Evolutionary conservation across 2,329 filamentous ascomycete genomes (phyloP).

Genomic region (Nigrospora oryzae): DNA sequence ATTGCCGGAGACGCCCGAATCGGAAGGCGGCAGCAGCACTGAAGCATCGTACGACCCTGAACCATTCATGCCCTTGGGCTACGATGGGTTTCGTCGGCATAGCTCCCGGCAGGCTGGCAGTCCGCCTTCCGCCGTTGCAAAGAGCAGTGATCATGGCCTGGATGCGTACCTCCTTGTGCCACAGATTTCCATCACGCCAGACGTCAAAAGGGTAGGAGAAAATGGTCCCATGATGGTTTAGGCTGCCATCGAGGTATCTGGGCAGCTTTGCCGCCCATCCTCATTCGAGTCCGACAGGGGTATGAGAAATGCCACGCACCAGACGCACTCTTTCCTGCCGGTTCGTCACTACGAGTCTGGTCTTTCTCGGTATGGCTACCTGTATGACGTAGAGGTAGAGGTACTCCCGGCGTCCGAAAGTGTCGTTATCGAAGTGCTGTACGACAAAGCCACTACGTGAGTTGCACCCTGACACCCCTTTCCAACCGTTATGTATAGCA

Average conservation of each 20-base stretch:
- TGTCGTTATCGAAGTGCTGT: slow-evolving; percentile 35
- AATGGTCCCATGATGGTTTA: slow-evolving; percentile 29
- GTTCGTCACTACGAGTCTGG: slow-evolving; percentile 11
- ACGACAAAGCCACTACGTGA: slow-evolving; percentile 12
- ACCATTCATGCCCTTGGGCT: slow-evolving; percentile 5
- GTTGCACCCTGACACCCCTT: background rate
- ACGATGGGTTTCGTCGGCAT: slow-evolving; percentile 6
- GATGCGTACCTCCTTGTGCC: slow-evolving; percentile 30
- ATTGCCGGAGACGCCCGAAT: background rate
- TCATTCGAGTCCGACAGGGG: slow-evolving; percentile 1
- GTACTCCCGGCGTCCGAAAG: slow-evolving; percentile 31
- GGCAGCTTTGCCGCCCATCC: slow-evolving; percentile 23
- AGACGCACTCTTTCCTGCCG: slow-evolving; percentile 8
- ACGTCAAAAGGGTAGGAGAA: slow-evolving; percentile 25
- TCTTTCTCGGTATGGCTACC: slow-evolving; percentile 30
- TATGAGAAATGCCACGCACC: background rate
- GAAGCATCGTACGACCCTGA: slow-evolving; percentile 7
- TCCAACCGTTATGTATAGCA: no score
- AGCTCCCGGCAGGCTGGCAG: slow-evolving; percentile 3
- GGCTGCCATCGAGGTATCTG: slow-evolving; percentile 40
- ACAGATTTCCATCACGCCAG: slow-evolving; percentile 32
- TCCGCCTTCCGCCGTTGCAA: slow-evolving; percentile 18
- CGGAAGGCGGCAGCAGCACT: slow-evolving; percentile 3
- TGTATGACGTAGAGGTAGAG: slow-evolving; percentile 40
- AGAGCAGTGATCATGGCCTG: slow-evolving; percentile 10